Conservation (phyloP, 192 early-diverging fungal species). For the Backusella luteola region DNA sequence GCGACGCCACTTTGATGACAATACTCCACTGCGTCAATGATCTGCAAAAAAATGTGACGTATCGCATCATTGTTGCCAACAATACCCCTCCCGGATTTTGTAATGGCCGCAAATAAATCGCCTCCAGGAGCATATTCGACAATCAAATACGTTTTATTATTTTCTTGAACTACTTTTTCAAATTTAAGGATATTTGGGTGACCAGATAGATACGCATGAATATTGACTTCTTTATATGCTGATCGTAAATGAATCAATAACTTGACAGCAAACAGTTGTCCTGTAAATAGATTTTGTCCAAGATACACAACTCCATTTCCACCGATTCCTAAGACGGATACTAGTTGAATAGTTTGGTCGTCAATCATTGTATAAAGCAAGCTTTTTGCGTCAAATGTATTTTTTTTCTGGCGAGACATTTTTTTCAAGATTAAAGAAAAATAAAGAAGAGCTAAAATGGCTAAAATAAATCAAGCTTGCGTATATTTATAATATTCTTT, state of each 20-base stretch:
- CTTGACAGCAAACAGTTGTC: slow-evolving; percentile 67
- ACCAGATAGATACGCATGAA: slow-evolving; percentile 61
- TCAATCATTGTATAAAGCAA: slow-evolving; percentile 19
- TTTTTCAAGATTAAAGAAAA: background rate
- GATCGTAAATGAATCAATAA: slow-evolving; percentile 63
- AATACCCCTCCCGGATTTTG: slow-evolving; percentile 52
- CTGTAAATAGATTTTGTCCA: slow-evolving; percentile 56
- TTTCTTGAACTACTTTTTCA: slow-evolving; percentile 62
- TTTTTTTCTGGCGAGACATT: background rate
- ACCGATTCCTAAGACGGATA: slow-evolving; percentile 62
- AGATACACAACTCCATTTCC: slow-evolving; percentile 78
- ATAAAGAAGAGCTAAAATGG: background rate
- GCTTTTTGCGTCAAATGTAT: slow-evolving; percentile 11
- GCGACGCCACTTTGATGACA: slow-evolving; percentile 67
- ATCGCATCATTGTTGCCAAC: slow-evolving; percentile 70
- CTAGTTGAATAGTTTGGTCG: slow-evolving; percentile 14
- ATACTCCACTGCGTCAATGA: slow-evolving; percentile 78
- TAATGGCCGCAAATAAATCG: slow-evolving; percentile 93
- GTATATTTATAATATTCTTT: background rate
- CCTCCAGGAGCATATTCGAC: slow-evolving; percentile 83
- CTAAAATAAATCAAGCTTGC: background rate
- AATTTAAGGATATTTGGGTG: slow-evolving; percentile 69
- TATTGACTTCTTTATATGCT: slow-evolving; percentile 62
- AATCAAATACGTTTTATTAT: slow-evolving; percentile 60
- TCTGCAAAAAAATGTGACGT: slow-evolving; percentile 78